A percentile compares a stretch with the other conserved stretches of the same genome.
Evolutionary conservation across 1,284 basidiomycete genomes (phyloP).

Genomic region (Schizophyllum amplum): DNA sequence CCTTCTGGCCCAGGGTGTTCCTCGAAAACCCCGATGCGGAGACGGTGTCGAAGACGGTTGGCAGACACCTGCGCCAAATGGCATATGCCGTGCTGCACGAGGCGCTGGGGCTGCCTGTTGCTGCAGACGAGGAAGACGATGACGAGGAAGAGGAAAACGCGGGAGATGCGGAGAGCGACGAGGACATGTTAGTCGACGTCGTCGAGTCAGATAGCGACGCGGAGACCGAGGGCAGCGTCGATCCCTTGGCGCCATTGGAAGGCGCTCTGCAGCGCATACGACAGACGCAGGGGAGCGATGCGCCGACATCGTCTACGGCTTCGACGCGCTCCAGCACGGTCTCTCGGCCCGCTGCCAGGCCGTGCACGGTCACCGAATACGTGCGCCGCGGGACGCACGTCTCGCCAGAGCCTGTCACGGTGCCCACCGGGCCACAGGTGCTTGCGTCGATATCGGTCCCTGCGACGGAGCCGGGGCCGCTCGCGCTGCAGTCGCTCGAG

Average conservation of each 20-base stretch:
- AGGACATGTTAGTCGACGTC: conserved; percentile 23
- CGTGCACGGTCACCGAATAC: conserved; percentile 55
- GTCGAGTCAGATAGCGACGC: conserved; percentile 37
- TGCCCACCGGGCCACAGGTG: conserved; percentile 40
- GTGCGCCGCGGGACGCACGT: conserved; percentile 64
- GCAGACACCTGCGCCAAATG: conserved; percentile 56
- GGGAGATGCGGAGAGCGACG: conserved; percentile 13
- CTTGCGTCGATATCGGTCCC: conserved; percentile 27
- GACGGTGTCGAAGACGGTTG: conserved; percentile 50
- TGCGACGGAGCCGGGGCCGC: conserved; percentile 22
- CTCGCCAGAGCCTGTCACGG: conserved; percentile 45
- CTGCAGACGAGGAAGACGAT: conserved; percentile 8
- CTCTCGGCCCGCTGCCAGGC: conserved; percentile 17
- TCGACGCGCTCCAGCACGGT: not conserved
- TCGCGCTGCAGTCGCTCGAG: conserved; percentile 40
- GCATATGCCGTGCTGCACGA: conserved; percentile 63
- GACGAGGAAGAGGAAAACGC: conserved; percentile 15
- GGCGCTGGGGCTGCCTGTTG: conserved; percentile 46
- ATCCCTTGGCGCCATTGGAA: conserved; percentile 60
- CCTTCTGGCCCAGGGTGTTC: conserved; percentile 63
- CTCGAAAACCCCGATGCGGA: conserved; percentile 71
- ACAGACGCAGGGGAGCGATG: conserved; percentile 6
- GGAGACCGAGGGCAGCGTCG: conserved; percentile 24
- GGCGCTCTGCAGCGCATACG: conserved; percentile 54
- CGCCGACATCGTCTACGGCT: not conserved